These are phyloP conservation scores for Butyriboletus loyo DNA, from an alignment of 768 basidiomycete genomes.

Conservation along the genomic window DNA sequence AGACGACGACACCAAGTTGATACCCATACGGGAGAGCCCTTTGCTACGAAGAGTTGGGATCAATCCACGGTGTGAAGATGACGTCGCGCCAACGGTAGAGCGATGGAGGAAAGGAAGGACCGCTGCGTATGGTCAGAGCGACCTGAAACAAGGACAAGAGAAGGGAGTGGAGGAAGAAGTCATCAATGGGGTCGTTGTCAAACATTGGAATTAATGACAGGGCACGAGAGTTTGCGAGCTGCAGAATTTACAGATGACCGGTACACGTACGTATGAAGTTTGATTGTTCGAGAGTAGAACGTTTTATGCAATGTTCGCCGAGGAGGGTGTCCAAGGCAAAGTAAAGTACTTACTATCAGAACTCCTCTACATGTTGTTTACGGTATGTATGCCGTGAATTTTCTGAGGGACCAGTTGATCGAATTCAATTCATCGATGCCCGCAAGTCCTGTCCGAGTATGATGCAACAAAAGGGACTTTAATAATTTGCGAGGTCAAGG, in stretches of 20 bases:
- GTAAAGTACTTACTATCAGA: too few relatives aligned
- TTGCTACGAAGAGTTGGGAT: constrained; percentile 47
- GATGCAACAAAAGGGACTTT: too few relatives aligned
- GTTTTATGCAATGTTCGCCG: neutral
- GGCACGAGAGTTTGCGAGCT: neutral
- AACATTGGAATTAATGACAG: constrained; percentile 47
- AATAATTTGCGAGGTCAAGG: too few relatives aligned
- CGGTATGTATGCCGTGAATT: too few relatives aligned
- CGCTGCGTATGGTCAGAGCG: constrained; percentile 47
- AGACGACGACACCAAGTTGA: constrained; percentile 47
- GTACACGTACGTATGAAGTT: neutral
- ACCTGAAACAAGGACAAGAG: constrained; percentile 40
- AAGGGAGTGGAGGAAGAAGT: constrained; percentile 52
- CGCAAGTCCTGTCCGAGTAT: too few relatives aligned
- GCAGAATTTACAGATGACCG: too few relatives aligned
- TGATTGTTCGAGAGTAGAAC: neutral
- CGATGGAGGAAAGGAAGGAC: constrained; percentile 52
- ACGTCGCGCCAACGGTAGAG: constrained; percentile 48
- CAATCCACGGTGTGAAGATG: constrained; percentile 34
- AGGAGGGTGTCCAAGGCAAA: neutral
- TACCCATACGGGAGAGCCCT: constrained; percentile 45
- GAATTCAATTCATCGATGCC: too few relatives aligned
- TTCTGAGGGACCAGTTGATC: too few relatives aligned
- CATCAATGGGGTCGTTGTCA: constrained; percentile 52
- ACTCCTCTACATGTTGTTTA: too few relatives aligned